Conservation (phyloP, 139 green algal species). For the Klebsormidium nitens region DNA sequence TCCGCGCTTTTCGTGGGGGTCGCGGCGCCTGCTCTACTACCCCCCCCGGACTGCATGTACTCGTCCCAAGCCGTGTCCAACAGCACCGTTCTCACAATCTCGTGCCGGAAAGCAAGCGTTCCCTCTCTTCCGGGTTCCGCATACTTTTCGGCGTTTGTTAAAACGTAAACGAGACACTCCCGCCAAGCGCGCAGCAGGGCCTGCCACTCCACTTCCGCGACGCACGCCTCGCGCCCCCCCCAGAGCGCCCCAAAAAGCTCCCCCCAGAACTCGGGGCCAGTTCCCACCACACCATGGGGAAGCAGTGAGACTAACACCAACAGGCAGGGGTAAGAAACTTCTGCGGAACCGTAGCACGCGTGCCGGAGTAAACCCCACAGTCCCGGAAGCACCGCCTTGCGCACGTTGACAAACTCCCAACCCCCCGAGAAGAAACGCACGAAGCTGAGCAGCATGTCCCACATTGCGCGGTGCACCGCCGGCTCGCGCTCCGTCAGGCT, state of each 20-base stretch:
- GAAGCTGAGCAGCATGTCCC: conserved; percentile 65
- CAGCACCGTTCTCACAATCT: no score
- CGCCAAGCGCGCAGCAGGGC: neutral
- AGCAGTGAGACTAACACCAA: conserved; percentile 11
- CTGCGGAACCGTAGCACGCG: conserved; percentile 56
- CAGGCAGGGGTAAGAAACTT: conserved; percentile 38
- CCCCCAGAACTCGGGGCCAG: neutral
- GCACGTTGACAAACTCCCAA: conserved; percentile 48
- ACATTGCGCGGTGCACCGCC: conserved; percentile 60
- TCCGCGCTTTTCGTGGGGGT: no score
- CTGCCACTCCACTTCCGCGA: neutral
- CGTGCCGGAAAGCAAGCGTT: no score
- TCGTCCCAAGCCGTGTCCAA: no score
- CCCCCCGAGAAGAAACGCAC: conserved; percentile 33
- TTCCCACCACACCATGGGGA: neutral
- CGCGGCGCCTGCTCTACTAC: no score
- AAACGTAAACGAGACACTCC: no score
- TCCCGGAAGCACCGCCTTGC: conserved; percentile 60
- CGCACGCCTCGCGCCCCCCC: neutral
- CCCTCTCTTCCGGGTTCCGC: no score
- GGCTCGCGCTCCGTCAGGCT: conserved; percentile 56
- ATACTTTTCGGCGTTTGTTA: no score
- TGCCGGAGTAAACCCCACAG: conserved; percentile 60
- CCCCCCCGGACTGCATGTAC: no score
- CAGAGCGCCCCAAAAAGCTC: neutral